phyloP scores from a whole-genome alignment of 495 filamentous ascomycete species.

The Aspergillus nanangensis region DNA sequence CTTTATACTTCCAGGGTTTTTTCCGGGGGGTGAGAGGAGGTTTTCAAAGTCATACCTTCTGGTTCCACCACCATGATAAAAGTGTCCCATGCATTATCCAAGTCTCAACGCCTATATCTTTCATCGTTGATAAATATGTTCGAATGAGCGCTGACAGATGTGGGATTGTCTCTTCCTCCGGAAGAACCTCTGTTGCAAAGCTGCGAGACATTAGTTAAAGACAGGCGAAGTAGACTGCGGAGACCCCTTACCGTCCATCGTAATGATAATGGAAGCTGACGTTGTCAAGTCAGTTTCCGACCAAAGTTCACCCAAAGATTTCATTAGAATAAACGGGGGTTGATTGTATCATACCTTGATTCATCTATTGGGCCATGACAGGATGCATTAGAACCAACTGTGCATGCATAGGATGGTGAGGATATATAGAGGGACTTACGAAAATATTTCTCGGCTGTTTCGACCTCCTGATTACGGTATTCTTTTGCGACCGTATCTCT shows the following conservation, averaged over 20 bases:
- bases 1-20: too few species aligned
- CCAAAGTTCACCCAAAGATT: slow-evolving; percentile 50
- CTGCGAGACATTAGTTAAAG: slow-evolving; percentile 22
- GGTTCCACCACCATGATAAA: slow-evolving; percentile 62
- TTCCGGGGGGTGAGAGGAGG: neutral
- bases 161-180: slow-evolving; percentile 40
- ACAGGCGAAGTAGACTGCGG: neutral
- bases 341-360: slow-evolving; percentile 3
- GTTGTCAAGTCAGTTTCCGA: slow-evolving; percentile 20
- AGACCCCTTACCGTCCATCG: slow-evolving; percentile 49
- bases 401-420: too few species aligned
- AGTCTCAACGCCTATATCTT: slow-evolving; percentile 51
- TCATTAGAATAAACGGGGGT: slow-evolving; percentile 12
- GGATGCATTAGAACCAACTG: too few species aligned
- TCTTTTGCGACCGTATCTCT: slow-evolving; percentile 39
- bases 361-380: neutral
- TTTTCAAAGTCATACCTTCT: slow-evolving; percentile 28
- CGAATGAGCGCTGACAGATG: slow-evolving; percentile 49
- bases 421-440: too few species aligned
- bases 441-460: slow-evolving; percentile 54
- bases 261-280: slow-evolving; percentile 57
- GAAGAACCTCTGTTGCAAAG: slow-evolving; percentile 43
- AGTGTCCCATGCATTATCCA: slow-evolving; percentile 63
- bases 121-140: slow-evolving; percentile 53
- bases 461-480: slow-evolving; percentile 40